Evolutionary conservation across 768 basidiomycete genomes (phyloP), one percentile per base, ranked within the genome.

Genomic region (Podaxis sp.): DNA sequence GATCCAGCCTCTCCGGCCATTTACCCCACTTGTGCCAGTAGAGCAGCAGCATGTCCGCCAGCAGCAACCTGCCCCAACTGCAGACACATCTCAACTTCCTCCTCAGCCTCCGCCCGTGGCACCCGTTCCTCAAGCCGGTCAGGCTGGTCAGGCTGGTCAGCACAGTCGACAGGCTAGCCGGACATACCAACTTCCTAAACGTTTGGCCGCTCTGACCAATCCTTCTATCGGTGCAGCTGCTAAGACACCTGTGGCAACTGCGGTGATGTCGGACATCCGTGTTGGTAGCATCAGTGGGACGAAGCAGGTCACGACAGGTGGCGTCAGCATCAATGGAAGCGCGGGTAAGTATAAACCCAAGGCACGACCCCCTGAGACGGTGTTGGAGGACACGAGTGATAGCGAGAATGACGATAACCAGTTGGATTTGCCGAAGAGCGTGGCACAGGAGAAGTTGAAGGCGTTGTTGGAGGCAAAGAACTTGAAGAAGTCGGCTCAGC

Each of bases 361-460:
- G 68, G 89, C 86, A 8, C 84, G 82, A 4, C 90, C 89, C 1
- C 77, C 82, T 59, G 87, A 80, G 24, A 77, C 78, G 66, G 90
- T 90, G 70, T 74, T 91, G 78, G 90, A 91, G 63, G 83, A 87
- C 19, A 63, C 57, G 25, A 61, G 60, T n/a, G 82, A 83, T 24
- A 85, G 81, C 61, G 85, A 77, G 17, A 81, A 76, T 43, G 85
- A 74, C 13, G 69, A 66, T 9, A 68, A 70, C 51, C 75, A 72
- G 24, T 77, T 89, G 29, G 80, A 84, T 66, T 73, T 90, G 22
- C 86, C 89, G 25, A 80, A 79, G 71, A 90, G 88, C 55, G 80
- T 88, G 36, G 91, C 89, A 12, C 85, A 91, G 67, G 83, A 87
- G 74, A 85, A 79, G 72, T 68, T 92, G 62, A 83, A 80, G 51